Evolutionary conservation across 2,329 filamentous ascomycete genomes (phyloP).

Genomic region (Sclerotinia spermophila): DNA sequence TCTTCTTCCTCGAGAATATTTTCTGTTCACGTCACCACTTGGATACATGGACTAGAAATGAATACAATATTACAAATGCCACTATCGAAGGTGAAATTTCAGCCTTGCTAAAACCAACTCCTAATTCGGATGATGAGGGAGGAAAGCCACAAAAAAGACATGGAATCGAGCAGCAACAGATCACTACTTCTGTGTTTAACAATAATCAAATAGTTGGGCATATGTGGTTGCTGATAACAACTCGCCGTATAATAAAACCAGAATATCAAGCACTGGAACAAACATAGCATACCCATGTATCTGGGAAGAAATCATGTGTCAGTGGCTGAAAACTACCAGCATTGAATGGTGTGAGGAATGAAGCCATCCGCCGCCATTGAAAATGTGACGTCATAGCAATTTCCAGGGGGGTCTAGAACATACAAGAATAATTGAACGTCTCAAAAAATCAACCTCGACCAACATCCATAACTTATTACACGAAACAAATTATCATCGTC

Average conservation of each 20-base stretch:
- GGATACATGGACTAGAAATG: neutral
- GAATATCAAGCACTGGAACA: neutral
- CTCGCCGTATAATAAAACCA: neutral
- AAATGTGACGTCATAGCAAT: neutral
- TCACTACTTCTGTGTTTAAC: neutral
- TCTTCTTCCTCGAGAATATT: neutral
- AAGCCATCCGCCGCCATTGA: neutral
- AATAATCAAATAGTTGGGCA: too few relatives aligned
- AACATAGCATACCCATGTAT: neutral
- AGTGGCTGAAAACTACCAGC: neutral
- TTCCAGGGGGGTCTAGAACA: conserved; percentile 9
- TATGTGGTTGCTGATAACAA: neutral
- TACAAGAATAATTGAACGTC: neutral
- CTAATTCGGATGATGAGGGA: neutral
- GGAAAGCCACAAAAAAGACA: neutral
- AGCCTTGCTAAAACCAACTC: neutral
- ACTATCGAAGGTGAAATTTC: neutral
- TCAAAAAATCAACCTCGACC: neutral
- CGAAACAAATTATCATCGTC: neutral
- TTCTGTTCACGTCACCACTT: neutral
- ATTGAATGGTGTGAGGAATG: neutral
- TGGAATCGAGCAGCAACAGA: neutral
- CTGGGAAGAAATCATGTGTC: neutral
- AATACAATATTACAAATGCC: neutral
- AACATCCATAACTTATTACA: neutral